Evolutionary conservation across 805 yeast genomes (phyloP).

Genomic region (Ascoidea rubescens): DNA sequence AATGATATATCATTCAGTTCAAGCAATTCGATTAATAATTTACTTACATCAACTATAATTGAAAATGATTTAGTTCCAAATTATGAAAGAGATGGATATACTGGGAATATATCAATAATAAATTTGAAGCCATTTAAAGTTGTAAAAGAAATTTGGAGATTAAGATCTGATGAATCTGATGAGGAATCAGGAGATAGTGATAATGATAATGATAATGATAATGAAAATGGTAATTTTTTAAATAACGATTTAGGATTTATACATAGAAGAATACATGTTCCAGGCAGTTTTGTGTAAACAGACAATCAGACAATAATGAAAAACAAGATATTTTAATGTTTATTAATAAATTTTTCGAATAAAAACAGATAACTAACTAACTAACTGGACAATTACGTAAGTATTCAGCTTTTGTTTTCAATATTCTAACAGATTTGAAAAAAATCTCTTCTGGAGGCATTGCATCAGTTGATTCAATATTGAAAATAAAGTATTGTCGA

Average conservation of each 20-base stretch:
- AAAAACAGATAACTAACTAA: conserved; percentile 16
- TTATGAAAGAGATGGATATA: conserved; percentile 3
- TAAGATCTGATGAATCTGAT: background rate
- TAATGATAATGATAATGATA: too few relatives aligned
- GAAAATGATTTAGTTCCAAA: background rate
- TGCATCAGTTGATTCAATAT: conserved; percentile 91
- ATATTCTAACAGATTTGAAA: conserved; percentile 73
- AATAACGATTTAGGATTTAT: background rate
- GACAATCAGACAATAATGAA: background rate
- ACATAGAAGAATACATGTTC: too few relatives aligned
- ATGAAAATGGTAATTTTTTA: too few relatives aligned
- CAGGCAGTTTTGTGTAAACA: background rate
- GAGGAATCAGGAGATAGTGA: background rate
- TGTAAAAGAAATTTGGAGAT: background rate
- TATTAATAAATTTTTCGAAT: conserved; percentile 1
- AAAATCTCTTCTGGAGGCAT: conserved; percentile 96
- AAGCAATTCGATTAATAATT: background rate
- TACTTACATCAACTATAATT: background rate
- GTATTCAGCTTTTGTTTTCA: conserved; percentile 75
- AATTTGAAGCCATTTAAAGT: background rate
- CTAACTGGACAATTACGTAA: conserved; percentile 68
- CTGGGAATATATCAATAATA: conserved; percentile 1
- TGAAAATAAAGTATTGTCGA: conserved; percentile 87
- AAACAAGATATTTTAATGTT: background rate
- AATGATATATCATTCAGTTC: background rate